Conservation (phyloP, 179 eudicot genomes). For the Beta lomatogona region DNA sequence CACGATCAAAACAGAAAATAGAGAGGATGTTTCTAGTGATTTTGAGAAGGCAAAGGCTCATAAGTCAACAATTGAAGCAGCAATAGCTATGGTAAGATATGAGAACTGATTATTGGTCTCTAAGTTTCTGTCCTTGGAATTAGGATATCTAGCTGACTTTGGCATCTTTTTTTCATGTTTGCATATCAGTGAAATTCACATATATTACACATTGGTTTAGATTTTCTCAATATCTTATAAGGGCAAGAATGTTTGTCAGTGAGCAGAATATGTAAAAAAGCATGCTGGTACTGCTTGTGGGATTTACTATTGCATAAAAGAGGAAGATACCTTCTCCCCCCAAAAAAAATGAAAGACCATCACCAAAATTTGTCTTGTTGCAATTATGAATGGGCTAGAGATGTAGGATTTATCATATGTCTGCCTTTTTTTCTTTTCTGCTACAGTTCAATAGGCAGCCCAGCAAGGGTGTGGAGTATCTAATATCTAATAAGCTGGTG, state of each 20-base stretch:
- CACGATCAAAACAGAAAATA: slow-evolving; percentile 40
- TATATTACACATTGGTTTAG: slow-evolving; percentile 2
- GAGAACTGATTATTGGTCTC: slow-evolving; percentile 15
- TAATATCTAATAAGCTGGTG: slow-evolving; percentile 78
- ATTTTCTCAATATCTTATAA: neutral
- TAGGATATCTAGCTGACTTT: slow-evolving; percentile 13
- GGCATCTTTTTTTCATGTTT: neutral
- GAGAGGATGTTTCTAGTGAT: slow-evolving; percentile 59
- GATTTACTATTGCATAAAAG: neutral
- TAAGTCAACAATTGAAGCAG: slow-evolving; percentile 86
- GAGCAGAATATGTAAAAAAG: slow-evolving; percentile 6
- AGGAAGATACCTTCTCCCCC: neutral
- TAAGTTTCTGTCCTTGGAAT: slow-evolving; percentile 8
- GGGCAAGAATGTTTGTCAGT: neutral
- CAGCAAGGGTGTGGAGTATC: slow-evolving; percentile 76
- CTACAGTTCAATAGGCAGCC: slow-evolving; percentile 86
- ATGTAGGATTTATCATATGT: slow-evolving; percentile 4
- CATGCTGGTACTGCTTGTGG: neutral
- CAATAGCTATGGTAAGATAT: slow-evolving; percentile 69
- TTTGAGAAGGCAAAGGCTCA: slow-evolving; percentile 97
- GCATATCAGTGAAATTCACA: neutral
- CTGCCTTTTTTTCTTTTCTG: slow-evolving; percentile 24
- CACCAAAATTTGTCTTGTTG: neutral
- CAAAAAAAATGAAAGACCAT: neutral
- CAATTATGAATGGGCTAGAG: slow-evolving; percentile 14